These are phyloP conservation scores for Leucocoprinus leucothites DNA, from an alignment of 768 basidiomycete genomes.

Conservation along the genomic window DNA sequence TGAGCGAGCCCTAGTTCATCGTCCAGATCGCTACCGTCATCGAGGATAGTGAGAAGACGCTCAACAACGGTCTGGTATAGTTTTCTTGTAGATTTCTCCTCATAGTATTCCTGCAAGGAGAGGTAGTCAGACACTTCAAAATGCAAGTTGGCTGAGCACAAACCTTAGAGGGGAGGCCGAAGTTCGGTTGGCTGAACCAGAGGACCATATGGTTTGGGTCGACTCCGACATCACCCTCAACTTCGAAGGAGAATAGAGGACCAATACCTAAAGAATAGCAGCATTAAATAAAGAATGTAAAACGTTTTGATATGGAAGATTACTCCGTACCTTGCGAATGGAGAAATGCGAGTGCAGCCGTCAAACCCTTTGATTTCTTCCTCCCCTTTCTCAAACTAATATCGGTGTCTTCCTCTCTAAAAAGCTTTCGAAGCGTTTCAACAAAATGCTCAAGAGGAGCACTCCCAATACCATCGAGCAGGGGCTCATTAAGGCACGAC, in stretches of 20 bases:
- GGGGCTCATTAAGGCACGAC: conserved; percentile 79
- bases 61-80: conserved; percentile 70
- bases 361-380: conserved; percentile 55
- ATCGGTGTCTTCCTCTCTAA: conserved; percentile 48
- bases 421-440: conserved; percentile 56
- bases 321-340: conserved; percentile 72
- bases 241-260: conserved; percentile 74
- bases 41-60: conserved; percentile 59
- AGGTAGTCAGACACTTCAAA: not conserved
- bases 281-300: not conserved
- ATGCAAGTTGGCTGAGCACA: not conserved
- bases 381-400: conserved; percentile 23
- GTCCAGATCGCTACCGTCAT: conserved; percentile 49
- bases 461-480: conserved; percentile 70
- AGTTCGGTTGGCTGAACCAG: conserved; percentile 78
- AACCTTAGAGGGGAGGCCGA: conserved; percentile 89
- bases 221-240: conserved; percentile 84
- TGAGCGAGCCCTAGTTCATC: conserved; percentile 32
- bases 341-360: conserved; percentile 79
- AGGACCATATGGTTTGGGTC: conserved; percentile 85
- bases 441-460: conserved; percentile 70
- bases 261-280: conserved; percentile 53
- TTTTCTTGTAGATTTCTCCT: conserved; percentile 66
- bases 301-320: not conserved
- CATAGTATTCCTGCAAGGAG: conserved; percentile 80